Evolutionary conservation across 164 flowering plant species (phyloP).

Genomic region (Buxus sempervirens): DNA sequence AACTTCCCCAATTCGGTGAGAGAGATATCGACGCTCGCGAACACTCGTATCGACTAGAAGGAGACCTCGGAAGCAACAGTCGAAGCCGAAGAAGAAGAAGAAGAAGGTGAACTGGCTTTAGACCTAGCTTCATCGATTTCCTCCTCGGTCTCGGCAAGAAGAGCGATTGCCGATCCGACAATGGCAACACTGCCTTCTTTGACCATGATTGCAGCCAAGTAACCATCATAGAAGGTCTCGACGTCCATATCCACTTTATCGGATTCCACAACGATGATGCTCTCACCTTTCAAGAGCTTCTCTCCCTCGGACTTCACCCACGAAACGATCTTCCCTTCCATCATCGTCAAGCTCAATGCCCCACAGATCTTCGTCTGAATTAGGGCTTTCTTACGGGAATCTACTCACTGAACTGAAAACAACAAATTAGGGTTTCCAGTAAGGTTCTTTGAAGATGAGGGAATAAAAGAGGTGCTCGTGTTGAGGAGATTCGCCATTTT

Average conservation of each 20-base stretch:
- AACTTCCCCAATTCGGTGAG: too few relatives aligned
- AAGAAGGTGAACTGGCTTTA: too few relatives aligned
- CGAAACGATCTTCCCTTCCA: slow-evolving; percentile 93
- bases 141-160: slow-evolving; percentile 77
- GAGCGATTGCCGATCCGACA: slow-evolving; percentile 83
- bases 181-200: slow-evolving; percentile 76
- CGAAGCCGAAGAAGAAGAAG: too few relatives aligned
- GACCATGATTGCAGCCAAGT: slow-evolving; percentile 84
- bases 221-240: slow-evolving; percentile 89
- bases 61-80: too few relatives aligned
- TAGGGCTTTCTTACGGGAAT: slow-evolving; percentile 3
- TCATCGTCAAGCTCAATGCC: slow-evolving; percentile 95
- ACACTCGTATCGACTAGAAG: too few relatives aligned
- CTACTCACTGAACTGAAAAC: neutral
- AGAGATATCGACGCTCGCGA: too few relatives aligned
- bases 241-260: slow-evolving; percentile 98
- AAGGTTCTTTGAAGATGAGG: slow-evolving; percentile 40
- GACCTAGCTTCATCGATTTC: slow-evolving; percentile 70
- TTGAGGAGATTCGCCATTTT: slow-evolving; percentile 50
- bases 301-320: slow-evolving; percentile 97
- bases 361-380: slow-evolving; percentile 83
- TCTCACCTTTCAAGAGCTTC: slow-evolving; percentile 75
- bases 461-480: slow-evolving; percentile 47
- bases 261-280: slow-evolving; percentile 92
- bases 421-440: slow-evolving; percentile 17